phyloP scores from a whole-genome alignment of 2,329 filamentous ascomycete genomes.

The Paramyrothecium roridum region DNA sequence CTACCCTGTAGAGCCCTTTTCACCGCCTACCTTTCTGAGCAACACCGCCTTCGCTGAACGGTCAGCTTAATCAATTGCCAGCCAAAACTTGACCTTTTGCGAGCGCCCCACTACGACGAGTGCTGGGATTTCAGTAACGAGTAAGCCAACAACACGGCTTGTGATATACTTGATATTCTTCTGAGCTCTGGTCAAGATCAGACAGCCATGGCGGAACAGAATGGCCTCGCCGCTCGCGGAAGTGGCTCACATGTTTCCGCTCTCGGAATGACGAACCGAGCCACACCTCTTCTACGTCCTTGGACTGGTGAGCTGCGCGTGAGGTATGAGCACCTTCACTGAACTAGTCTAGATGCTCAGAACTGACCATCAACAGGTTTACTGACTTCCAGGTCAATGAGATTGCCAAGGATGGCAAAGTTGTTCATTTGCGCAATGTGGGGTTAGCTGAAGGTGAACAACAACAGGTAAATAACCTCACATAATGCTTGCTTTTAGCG shows the following conservation, averaged over 20 bases:
- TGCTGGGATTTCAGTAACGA: not conserved
- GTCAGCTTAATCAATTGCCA: slow-evolving; percentile 6
- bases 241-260: slow-evolving; percentile 28
- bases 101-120: not conserved
- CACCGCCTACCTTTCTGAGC: not conserved
- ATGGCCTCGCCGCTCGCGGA: slow-evolving; percentile 16
- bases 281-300: slow-evolving; percentile 30
- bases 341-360: not conserved
- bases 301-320: slow-evolving; percentile 39
- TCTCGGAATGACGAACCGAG: slow-evolving; percentile 36
- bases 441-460: slow-evolving; percentile 16
- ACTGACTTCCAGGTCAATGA: slow-evolving; percentile 94
- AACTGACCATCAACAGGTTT: slow-evolving; percentile 50
- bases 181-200: not conserved
- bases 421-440: slow-evolving; percentile 65
- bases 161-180: not conserved
- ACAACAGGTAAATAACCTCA: not conserved
- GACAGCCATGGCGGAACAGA: slow-evolving; percentile 25
- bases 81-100: slow-evolving; percentile 2
- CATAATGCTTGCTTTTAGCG: not conserved
- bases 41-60: slow-evolving; percentile 1
- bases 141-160: not conserved
- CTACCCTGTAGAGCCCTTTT: not conserved
- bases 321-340: slow-evolving; percentile 21
- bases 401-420: slow-evolving; percentile 70